Conservation (phyloP, 108 stramenopile species). For the Discostella pseudostelligera region DNA sequence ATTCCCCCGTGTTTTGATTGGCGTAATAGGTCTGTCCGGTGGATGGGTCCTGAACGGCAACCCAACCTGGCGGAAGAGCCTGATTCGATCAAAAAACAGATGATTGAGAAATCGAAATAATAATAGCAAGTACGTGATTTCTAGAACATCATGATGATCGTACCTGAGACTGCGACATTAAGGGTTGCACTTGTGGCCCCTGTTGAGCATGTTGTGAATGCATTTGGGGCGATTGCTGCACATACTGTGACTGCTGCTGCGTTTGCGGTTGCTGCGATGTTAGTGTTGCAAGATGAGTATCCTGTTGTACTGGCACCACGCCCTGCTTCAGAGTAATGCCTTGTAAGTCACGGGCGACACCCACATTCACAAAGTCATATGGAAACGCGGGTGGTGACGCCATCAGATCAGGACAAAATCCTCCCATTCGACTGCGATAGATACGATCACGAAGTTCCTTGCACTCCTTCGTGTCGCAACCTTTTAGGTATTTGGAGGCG, state of each 20-base stretch:
- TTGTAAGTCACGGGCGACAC: constrained; percentile 52
- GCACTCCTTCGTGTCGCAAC: constrained; percentile 55
- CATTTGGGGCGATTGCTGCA: constrained; percentile 36
- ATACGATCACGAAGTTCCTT: constrained; percentile 71
- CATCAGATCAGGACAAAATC: constrained; percentile 59
- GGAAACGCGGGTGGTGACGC: constrained; percentile 77
- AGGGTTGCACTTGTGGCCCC: constrained; percentile 15
- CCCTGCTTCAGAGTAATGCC: constrained; percentile 42
- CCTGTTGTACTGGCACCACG: constrained; percentile 33
- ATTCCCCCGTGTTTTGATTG: constrained; percentile 83
- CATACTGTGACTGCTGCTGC: constrained; percentile 35
- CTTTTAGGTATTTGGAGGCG: constrained; percentile 80
- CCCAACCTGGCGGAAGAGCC: constrained; percentile 74
- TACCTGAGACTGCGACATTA: constrained; percentile 17
- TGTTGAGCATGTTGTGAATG: constrained; percentile 36
- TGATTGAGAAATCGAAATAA: background rate
- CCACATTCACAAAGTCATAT: constrained; percentile 55
- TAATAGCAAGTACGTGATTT: background rate
- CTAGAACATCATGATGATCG: background rate
- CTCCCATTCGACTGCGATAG: constrained; percentile 64
- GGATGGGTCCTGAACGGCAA: constrained; percentile 72
- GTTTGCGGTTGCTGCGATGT: constrained; percentile 47
- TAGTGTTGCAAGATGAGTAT: constrained; percentile 21
- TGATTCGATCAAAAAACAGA: constrained; percentile 2
- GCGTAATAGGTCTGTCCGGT: constrained; percentile 81